Evolutionary conservation across 2,329 filamentous ascomycete species (phyloP).

Genomic region (Trichoderma sp.): DNA sequence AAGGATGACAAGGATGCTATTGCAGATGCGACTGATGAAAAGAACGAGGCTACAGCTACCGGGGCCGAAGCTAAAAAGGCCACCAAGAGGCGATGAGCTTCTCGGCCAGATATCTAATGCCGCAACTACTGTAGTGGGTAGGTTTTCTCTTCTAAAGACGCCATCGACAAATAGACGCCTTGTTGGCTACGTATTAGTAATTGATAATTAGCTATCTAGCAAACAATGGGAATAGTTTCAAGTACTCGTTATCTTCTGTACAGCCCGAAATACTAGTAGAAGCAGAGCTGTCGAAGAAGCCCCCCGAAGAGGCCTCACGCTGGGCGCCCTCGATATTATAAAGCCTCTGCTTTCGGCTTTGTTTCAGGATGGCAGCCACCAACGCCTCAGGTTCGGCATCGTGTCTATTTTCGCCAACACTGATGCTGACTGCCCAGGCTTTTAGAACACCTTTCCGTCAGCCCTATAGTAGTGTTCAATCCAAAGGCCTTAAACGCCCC

Average conservation of each 20-base stretch:
- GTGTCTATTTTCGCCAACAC: background rate
- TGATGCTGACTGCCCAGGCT: background rate
- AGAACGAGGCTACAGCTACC: slow-evolving; percentile 48
- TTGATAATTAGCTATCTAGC: background rate
- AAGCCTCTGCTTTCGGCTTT: background rate
- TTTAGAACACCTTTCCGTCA: background rate
- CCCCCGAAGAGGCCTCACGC: slow-evolving; percentile 3
- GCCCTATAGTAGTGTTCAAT: slow-evolving; percentile 5
- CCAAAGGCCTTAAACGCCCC: background rate
- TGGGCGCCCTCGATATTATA: background rate
- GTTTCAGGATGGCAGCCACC: slow-evolving; percentile 6
- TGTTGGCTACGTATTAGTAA: background rate
- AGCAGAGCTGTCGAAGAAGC: background rate
- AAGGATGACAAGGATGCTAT: slow-evolving; percentile 42
- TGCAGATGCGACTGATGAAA: slow-evolving; percentile 41
- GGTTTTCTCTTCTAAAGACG: background rate
- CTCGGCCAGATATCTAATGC: background rate
- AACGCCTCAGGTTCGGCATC: slow-evolving; percentile 12
- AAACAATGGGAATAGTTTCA: background rate
- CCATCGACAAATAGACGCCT: background rate
- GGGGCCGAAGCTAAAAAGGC: slow-evolving; percentile 52
- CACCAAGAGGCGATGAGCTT: slow-evolving; percentile 45
- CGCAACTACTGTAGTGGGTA: background rate
- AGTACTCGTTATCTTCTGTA: background rate
- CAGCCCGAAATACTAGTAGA: background rate